phyloP scores from a whole-genome alignment of 2,329 filamentous ascomycete genomes.

The Ascochyta fabae region DNA sequence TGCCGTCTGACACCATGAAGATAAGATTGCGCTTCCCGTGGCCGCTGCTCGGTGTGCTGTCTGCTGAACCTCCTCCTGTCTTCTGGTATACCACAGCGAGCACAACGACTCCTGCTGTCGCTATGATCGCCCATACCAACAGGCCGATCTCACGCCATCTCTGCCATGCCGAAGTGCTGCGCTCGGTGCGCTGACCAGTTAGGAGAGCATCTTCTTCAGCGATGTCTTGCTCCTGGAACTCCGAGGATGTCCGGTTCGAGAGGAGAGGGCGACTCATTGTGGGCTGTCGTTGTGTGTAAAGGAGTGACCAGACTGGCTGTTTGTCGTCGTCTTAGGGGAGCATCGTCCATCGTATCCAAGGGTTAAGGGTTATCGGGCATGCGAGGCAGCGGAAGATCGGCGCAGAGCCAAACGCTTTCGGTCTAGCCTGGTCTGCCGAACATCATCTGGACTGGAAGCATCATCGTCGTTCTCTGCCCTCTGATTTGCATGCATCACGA shows the following conservation, averaged over 20 bases:
- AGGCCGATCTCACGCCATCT: slow-evolving; percentile 76
- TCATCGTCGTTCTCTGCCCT: slow-evolving; percentile 8
- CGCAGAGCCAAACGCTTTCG: slow-evolving; percentile 12
- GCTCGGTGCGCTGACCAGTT: slow-evolving; percentile 58
- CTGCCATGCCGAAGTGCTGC: slow-evolving; percentile 50
- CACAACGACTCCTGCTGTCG: slow-evolving; percentile 78
- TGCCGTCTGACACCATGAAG: slow-evolving; percentile 99
- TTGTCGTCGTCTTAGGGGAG: too few species aligned
- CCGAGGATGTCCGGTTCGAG: slow-evolving; percentile 62
- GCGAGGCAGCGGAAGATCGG: slow-evolving; percentile 20
- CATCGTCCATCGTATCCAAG: neutral
- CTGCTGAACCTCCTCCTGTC: slow-evolving; percentile 40
- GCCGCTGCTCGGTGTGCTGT: slow-evolving; percentile 39
- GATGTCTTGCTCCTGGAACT: slow-evolving; percentile 58
- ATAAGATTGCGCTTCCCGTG: slow-evolving; percentile 86
- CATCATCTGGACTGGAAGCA: slow-evolving; percentile 21
- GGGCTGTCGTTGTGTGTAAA: slow-evolving; percentile 4
- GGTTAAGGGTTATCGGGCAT: slow-evolving; percentile 10
- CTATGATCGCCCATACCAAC: slow-evolving; percentile 82
- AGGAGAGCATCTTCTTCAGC: slow-evolving; percentile 69
- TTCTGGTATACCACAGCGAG: slow-evolving; percentile 82
- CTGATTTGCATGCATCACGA: slow-evolving; percentile 3
- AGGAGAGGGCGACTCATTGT: slow-evolving; percentile 57
- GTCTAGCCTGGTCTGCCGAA: slow-evolving; percentile 15
- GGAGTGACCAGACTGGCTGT: slow-evolving; percentile 13